Evolutionary conservation across 2,329 filamentous ascomycete species (phyloP).

Genomic region (Exophiala sp.): DNA sequence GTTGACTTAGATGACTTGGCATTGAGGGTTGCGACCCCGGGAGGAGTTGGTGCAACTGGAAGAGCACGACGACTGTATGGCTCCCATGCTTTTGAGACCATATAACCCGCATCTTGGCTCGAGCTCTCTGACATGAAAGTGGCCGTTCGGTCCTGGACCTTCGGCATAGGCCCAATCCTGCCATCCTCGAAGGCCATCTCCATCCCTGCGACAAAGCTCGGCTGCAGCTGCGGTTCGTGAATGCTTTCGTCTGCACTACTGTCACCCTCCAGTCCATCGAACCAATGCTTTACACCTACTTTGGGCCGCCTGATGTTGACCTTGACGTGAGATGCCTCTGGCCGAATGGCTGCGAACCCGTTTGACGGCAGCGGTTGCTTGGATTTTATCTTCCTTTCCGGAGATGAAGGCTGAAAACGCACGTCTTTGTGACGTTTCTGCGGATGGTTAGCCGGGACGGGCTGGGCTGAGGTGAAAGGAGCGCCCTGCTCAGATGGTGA

Average conservation of each 20-base stretch:
- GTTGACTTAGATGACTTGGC: conserved; percentile 24
- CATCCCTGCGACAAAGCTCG: conserved; percentile 25
- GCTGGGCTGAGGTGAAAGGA: neutral
- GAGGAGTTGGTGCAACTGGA: conserved; percentile 11
- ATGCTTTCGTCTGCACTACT: conserved; percentile 32
- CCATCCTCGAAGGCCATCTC: conserved; percentile 24
- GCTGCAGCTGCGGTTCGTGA: conserved; percentile 23
- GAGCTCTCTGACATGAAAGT: neutral
- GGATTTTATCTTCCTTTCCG: conserved; percentile 12
- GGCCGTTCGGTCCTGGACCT: neutral
- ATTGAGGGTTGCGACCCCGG: conserved; percentile 20
- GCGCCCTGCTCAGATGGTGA: conserved; percentile 2
- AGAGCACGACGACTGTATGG: conserved; percentile 4
- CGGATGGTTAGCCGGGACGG: neutral
- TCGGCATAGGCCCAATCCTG: conserved; percentile 15
- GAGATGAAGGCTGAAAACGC: conserved; percentile 6
- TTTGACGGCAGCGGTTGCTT: too few relatives aligned
- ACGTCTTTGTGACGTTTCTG: conserved; percentile 8
- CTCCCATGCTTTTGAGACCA: neutral
- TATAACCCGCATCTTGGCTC: conserved; percentile 1
- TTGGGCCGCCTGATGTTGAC: conserved; percentile 28
- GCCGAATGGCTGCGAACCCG: neutral
- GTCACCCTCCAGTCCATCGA: conserved; percentile 33
- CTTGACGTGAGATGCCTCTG: conserved; percentile 18
- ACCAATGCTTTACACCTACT: conserved; percentile 32